These are phyloP conservation scores for Amauroascus niger DNA, from an alignment of 2,329 filamentous ascomycete genomes.

Conservation along the genomic window DNA sequence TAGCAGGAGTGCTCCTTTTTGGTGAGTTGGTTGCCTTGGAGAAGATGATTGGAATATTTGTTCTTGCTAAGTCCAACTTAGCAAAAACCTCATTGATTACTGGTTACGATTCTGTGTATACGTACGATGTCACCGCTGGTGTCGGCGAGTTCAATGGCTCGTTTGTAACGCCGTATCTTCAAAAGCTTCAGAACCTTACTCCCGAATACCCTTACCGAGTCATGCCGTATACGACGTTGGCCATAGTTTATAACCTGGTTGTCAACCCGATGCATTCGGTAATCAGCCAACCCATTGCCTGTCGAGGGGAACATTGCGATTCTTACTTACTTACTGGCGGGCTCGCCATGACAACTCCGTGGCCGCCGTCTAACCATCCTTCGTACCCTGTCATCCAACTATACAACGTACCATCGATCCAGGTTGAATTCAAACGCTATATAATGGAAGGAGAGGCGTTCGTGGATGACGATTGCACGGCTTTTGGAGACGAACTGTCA, in stretches of 20 bases:
- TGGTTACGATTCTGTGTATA: neutral
- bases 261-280: conserved; percentile 2
- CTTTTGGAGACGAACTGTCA: neutral
- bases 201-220: conserved; percentile 1
- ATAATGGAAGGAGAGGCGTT: neutral
- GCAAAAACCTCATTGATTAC: conserved; percentile 1
- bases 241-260: neutral
- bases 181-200: conserved; percentile 5
- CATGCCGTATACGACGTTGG: conserved; percentile 1
- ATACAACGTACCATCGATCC: neutral
- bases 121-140: neutral
- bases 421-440: conserved; percentile 1
- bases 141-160: conserved; percentile 6
- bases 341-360: conserved; percentile 5
- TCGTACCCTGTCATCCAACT: neutral
- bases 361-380: neutral
- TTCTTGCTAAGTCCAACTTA: neutral
- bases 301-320: neutral
- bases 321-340: conserved; percentile 1
- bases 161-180: neutral
- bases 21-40: neutral
- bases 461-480: neutral
- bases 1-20: conserved; percentile 2
- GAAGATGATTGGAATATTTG: neutral
- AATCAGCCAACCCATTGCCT: neutral